Base-by-base conservation (phyloP, 768 basidiomycete genomes). In the Suillus discolor region DNA sequence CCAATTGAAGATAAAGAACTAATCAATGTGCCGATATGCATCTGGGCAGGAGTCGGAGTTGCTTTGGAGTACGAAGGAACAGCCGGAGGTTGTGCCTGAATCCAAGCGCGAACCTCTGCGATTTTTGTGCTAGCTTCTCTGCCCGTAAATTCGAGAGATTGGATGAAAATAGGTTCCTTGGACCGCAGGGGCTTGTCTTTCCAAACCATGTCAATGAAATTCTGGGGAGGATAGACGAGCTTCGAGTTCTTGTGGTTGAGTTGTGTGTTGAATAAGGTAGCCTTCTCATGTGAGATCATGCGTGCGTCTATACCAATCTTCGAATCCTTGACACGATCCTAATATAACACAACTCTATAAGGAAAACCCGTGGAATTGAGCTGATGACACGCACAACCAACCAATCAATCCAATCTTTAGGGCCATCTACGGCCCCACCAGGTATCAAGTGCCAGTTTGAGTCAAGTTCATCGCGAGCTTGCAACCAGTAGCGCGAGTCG, bases 251-350 rank as follows among this genome's bases (percentile, higher is more conserved):
- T 82, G 51, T 79, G 49, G 23, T 75, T 76, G 9, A 94, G 81
- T 68, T 85, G 86, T 53, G 82, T 71, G 66, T 85, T 87, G 62
- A 95, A 79, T 53, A 82, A 77, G 12, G 83, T 80, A 16, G 89
- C 90, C 65, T 88, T 88, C 71, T 89, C 87, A 71, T 91, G 87
- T 0, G 92, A 85, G 63, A 96, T 78, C 86, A 94, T 90, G 18
- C 92, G 87, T 3, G 93, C 90, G 75, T 97, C 95, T 63, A 96
- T 84, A 15, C 94, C 95, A 59, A 96, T 86, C 70, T 86, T 82
- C 34, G 83, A 74, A 51, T 79, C 79, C 61, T 74, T 75, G 36
- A 61, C 75, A 71, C 71, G 81, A 77, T 70, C 84, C 83, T 68
- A 69, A 65, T 77, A 80, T 57, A 54, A 62, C 18, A 18, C 9